These are phyloP conservation scores for Liriodendron chinense DNA, from an alignment of 164 flowering plant species.

Conservation along the genomic window DNA sequence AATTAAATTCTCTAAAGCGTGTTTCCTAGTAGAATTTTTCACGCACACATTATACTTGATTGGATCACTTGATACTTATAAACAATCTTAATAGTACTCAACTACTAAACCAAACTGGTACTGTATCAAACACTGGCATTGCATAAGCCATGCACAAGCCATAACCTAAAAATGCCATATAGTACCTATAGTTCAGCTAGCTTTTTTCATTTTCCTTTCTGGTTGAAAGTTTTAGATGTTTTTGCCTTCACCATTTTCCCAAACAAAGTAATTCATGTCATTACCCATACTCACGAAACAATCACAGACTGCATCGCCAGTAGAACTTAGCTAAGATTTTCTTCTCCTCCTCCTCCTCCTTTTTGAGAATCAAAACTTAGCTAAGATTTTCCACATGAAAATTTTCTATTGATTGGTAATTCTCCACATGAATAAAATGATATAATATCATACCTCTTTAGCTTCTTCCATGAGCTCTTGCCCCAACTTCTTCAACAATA, in stretches of 20 bases:
- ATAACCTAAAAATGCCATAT: neutral
- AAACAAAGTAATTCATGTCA: neutral
- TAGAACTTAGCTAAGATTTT: neutral
- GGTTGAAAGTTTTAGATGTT: neutral
- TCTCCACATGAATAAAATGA: neutral
- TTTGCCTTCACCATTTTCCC: neutral
- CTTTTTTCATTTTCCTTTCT: neutral
- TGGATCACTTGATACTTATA: neutral
- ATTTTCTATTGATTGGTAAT: too few species aligned
- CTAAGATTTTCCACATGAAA: too few species aligned
- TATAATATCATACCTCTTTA: constrained; percentile 64
- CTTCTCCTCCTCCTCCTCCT: neutral
- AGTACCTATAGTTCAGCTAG: neutral
- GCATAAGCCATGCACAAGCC: neutral
- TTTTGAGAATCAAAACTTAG: neutral
- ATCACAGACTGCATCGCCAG: neutral
- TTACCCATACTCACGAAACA: neutral
- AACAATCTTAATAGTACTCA: neutral
- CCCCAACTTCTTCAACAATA: constrained; percentile 87
- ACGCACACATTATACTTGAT: too few species aligned
- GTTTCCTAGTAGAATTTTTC: too few species aligned
- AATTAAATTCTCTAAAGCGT: too few species aligned
- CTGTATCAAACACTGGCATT: neutral
- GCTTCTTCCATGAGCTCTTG: constrained; percentile 92
- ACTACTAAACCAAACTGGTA: neutral